Percentiles rank a stretch among this genome's conserved stretches.
These are phyloP conservation scores for Penicillium sp. DNA, from an alignment of 2,329 filamentous ascomycete genomes.

Conservation along the genomic window DNA sequence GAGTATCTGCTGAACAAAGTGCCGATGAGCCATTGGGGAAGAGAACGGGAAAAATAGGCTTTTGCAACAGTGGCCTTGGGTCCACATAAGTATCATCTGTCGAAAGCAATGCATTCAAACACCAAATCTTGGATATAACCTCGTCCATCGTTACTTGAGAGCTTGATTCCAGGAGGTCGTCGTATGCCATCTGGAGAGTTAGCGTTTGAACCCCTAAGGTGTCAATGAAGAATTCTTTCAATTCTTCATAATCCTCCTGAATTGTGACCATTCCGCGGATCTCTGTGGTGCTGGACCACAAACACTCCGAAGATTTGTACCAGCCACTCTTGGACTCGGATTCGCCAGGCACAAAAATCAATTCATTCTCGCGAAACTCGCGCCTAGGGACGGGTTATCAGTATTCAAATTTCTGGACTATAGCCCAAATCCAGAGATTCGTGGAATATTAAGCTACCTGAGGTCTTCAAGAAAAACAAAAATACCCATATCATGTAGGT, in stretches of 20 bases:
- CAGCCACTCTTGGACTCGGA: neutral
- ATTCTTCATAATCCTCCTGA: slow-evolving; percentile 2
- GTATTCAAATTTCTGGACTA: neutral
- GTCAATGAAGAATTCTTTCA: slow-evolving; percentile 4
- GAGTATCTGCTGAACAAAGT: neutral
- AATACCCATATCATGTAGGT: neutral
- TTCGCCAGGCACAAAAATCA: slow-evolving; percentile 1
- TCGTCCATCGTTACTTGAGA: neutral
- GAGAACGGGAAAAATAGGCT: slow-evolving; percentile 2
- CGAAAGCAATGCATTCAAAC: slow-evolving; percentile 1
- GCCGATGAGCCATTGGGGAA: slow-evolving; percentile 1
- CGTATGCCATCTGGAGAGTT: slow-evolving; percentile 6
- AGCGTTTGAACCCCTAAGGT: slow-evolving; percentile 3
- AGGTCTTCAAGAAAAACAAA: neutral
- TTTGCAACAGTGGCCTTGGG: neutral
- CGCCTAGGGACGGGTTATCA: neutral
- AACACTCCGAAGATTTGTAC: slow-evolving; percentile 5
- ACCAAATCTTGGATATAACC: slow-evolving; percentile 5
- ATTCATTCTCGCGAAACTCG: neutral
- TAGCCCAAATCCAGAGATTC: too few species aligned
- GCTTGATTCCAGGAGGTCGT: slow-evolving; percentile 1
- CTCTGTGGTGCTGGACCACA: slow-evolving; percentile 7
- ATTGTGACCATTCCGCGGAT: slow-evolving; percentile 3
- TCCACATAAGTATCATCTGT: too few species aligned
- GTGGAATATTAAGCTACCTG: neutral